Evolutionary conservation across 495 filamentous ascomycete genomes (phyloP).

Genomic region (Neurospora sp.): DNA sequence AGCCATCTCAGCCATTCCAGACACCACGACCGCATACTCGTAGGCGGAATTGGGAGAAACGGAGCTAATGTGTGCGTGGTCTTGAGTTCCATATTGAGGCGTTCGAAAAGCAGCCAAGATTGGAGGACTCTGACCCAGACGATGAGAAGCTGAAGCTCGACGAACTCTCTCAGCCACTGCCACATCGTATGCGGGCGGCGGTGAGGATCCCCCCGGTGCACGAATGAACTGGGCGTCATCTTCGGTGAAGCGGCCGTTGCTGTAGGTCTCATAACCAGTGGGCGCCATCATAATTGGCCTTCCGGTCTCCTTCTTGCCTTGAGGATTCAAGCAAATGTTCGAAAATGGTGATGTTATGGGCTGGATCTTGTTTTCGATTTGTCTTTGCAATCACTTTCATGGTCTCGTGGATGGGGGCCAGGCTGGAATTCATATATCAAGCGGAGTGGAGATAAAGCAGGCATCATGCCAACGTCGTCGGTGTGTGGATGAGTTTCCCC

Average conservation of each 20-base stretch:
- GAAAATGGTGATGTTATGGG: no score
- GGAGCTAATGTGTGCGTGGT: no score
- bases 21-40: background rate
- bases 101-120: background rate
- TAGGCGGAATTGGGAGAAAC: background rate
- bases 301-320: no score
- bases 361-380: no score
- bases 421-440: no score
- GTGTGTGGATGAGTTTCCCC: no score
- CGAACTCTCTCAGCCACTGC: background rate
- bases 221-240: background rate
- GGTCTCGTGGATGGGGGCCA: no score
- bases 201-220: background rate
- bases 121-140: background rate
- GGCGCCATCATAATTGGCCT: no score
- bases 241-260: background rate
- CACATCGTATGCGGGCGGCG: background rate
- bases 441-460: no score
- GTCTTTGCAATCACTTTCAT: no score
- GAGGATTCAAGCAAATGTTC: no score
- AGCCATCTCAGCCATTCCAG: background rate
- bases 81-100: background rate
- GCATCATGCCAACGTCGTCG: no score
- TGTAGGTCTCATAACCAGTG: background rate
- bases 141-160: background rate